phyloP scores from a whole-genome alignment of 2,329 filamentous ascomycete species.

The Fusarium pseudograminearum region DNA sequence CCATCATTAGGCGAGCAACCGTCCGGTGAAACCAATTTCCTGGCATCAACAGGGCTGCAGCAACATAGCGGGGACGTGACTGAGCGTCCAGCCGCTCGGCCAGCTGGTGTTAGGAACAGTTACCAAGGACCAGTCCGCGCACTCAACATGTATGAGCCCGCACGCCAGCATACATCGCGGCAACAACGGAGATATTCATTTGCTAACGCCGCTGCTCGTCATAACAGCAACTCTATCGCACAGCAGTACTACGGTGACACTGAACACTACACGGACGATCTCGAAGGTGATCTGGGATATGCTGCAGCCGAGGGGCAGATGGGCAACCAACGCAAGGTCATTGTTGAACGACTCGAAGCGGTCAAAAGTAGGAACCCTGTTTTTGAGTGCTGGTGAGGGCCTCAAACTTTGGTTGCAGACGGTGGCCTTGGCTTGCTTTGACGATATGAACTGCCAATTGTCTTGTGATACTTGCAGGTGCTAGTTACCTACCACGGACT shows the following conservation, averaged over 20 bases:
- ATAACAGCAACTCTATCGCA: conserved; percentile 64
- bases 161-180: conserved; percentile 53
- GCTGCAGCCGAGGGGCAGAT: conserved; percentile 95
- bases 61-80: conserved; percentile 30
- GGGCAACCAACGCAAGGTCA: conserved; percentile 90
- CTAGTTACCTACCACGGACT: conserved; percentile 5
- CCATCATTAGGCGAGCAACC: conserved; percentile 55
- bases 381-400: conserved; percentile 90
- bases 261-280: conserved; percentile 77
- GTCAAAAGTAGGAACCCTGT: conserved; percentile 96
- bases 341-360: conserved; percentile 94
- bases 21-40: conserved; percentile 39
- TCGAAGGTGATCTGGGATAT: conserved; percentile 94
- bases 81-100: conserved; percentile 42
- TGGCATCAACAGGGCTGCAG: conserved; percentile 32
- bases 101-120: conserved; percentile 49
- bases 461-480: background rate
- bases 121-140: conserved; percentile 58
- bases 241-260: conserved; percentile 66
- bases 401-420: conserved; percentile 1
- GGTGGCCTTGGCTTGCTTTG: conserved; percentile 1
- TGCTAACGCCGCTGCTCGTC: conserved; percentile 60
- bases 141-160: conserved; percentile 60
- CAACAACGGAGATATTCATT: conserved; percentile 68
- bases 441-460: background rate